Conservation (phyloP, 2,329 filamentous ascomycete species). For the Microdochium nivale region DNA sequence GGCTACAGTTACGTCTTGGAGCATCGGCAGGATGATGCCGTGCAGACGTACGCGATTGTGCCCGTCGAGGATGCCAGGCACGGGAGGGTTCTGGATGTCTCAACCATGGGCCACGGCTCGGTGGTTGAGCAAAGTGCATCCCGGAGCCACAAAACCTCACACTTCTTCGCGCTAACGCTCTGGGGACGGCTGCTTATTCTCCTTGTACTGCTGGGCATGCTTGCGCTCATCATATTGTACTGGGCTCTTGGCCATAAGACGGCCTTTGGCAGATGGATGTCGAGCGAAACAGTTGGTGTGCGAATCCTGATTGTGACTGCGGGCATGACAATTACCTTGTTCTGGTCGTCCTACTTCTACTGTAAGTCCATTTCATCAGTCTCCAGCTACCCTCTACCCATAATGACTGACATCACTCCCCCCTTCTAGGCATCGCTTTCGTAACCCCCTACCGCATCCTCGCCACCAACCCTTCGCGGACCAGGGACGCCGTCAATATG, state of each 20-base stretch:
- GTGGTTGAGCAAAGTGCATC: not conserved
- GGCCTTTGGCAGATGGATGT: slow-evolving; percentile 11
- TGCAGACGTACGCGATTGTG: slow-evolving; percentile 13
- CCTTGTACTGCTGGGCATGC: slow-evolving; percentile 10
- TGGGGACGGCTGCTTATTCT: slow-evolving; percentile 15
- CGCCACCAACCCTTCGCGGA: slow-evolving; percentile 22
- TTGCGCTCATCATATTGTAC: slow-evolving; percentile 17
- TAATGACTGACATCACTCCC: slow-evolving; percentile 1
- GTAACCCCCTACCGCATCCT: slow-evolving; percentile 35
- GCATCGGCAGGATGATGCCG: slow-evolving; percentile 11
- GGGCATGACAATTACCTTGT: slow-evolving; percentile 23
- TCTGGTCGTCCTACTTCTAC: slow-evolving; percentile 25
- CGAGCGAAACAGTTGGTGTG: slow-evolving; percentile 21
- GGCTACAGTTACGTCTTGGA: slow-evolving; percentile 10
- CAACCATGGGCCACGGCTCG: not conserved
- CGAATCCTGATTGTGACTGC: slow-evolving; percentile 25
- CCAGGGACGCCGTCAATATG: slow-evolving; percentile 27
- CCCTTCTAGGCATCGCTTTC: slow-evolving; percentile 30
- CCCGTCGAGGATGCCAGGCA: slow-evolving; percentile 8
- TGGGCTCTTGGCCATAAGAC: slow-evolving; percentile 8
- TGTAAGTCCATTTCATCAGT: slow-evolving; percentile 12
- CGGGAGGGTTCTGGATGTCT: not conserved
- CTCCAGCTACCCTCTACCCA: not conserved
- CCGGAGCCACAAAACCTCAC: slow-evolving; percentile 8
- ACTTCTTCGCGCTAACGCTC: slow-evolving; percentile 19